phyloP scores from a whole-genome alignment of 2,329 filamentous ascomycete genomes.

The Ophiostoma angusticollis region DNA sequence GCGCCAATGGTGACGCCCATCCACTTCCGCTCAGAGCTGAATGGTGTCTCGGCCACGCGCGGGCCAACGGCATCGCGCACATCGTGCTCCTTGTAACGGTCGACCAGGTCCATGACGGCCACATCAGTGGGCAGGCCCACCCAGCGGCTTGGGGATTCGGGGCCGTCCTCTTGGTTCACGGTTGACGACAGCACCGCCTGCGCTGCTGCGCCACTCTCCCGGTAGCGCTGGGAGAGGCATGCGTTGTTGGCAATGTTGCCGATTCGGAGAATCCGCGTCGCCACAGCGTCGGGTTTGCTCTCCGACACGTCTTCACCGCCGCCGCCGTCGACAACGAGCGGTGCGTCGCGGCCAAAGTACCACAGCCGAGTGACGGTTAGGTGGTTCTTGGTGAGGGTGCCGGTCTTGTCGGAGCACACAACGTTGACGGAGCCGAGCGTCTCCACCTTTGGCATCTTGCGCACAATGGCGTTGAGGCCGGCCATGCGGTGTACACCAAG shows the following conservation, averaged over 20 bases:
- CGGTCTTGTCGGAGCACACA: constrained; percentile 97
- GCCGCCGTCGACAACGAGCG: constrained; percentile 41
- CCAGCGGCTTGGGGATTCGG: constrained; percentile 66
- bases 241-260: constrained; percentile 96
- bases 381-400: constrained; percentile 91
- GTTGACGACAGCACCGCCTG: constrained; percentile 80
- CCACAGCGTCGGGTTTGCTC: constrained; percentile 55
- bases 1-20: constrained; percentile 85
- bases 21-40: constrained; percentile 97
- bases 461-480: constrained; percentile 84
- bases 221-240: constrained; percentile 59
- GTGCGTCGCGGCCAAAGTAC: constrained; percentile 61
- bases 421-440: constrained; percentile 98
- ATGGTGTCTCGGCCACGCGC: constrained; percentile 75
- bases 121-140: constrained; percentile 95
- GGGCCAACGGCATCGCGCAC: constrained; percentile 74
- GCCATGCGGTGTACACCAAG: constrained; percentile 95
- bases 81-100: constrained; percentile 84
- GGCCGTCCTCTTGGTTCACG: constrained; percentile 47
- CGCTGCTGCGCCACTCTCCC: constrained; percentile 57
- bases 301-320: constrained; percentile 43
- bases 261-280: constrained; percentile 71
- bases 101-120: constrained; percentile 86
- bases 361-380: constrained; percentile 97
- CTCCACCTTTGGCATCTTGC: constrained; percentile 90